A percentile compares a stretch with the other conserved stretches of the same genome.
Evolutionary conservation across 2,329 filamentous ascomycete species (phyloP).

Genomic region (Xylaria sp.): DNA sequence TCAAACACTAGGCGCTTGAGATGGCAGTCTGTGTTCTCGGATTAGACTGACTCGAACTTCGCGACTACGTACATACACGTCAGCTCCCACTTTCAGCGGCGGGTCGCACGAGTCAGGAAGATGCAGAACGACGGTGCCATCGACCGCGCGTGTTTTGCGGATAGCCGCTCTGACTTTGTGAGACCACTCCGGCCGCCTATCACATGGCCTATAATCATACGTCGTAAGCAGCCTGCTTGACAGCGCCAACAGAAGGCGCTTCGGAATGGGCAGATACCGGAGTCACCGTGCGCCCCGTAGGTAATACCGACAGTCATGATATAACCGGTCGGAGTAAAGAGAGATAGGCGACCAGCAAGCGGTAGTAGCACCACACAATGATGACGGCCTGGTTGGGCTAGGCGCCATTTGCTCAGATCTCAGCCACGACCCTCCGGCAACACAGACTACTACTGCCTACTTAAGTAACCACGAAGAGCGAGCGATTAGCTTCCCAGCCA

Average conservation of each 20-base stretch:
- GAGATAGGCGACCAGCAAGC: neutral
- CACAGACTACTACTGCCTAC: neutral
- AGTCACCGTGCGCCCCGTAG: slow-evolving; percentile 4
- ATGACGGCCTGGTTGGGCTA: neutral
- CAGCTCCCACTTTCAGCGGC: slow-evolving; percentile 15
- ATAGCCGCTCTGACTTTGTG: slow-evolving; percentile 4
- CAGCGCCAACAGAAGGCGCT: slow-evolving; percentile 1
- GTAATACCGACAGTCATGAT: neutral
- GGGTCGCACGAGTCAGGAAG: slow-evolving; percentile 23
- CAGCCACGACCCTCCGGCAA: neutral
- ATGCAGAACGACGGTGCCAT: slow-evolving; percentile 9
- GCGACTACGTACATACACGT: slow-evolving; percentile 24
- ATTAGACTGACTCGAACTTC: neutral
- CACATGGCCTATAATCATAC: neutral
- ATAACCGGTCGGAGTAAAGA: neutral
- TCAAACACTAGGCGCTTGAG: neutral
- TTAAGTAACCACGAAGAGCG: slow-evolving; percentile 1
- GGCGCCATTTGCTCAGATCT: slow-evolving; percentile 2
- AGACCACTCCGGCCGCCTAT: neutral
- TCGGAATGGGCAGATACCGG: slow-evolving; percentile 11
- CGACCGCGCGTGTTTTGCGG: slow-evolving; percentile 1
- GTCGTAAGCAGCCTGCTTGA: neutral
- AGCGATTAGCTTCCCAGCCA: slow-evolving; percentile 18
- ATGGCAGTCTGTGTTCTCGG: neutral
- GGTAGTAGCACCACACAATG: neutral